Evolutionary conservation across 495 filamentous ascomycete species (phyloP).

Genomic region (Lepidopterella palustris): DNA sequence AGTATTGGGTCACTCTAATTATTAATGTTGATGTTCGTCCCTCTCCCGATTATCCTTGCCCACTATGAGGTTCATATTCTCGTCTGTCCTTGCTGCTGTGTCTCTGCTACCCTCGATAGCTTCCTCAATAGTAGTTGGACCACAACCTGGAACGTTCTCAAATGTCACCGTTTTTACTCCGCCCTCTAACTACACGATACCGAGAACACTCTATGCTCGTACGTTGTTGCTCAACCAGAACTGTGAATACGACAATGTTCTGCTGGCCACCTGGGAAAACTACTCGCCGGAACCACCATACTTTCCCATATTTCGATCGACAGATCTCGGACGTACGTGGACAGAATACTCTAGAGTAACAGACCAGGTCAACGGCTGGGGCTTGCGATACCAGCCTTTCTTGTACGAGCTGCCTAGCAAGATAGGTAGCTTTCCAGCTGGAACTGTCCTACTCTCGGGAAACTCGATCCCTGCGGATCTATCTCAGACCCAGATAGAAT

Average conservation of each 20-base stretch:
- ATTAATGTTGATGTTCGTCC: background rate
- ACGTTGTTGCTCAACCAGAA: conserved; percentile 40
- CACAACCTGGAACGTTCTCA: conserved; percentile 27
- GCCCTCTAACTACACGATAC: conserved; percentile 41
- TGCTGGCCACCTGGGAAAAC: conserved; percentile 63
- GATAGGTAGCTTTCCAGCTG: conserved; percentile 50
- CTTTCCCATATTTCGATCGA: conserved; percentile 60
- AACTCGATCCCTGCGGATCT: conserved; percentile 59
- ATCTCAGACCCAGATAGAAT: conserved; percentile 56
- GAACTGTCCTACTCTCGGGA: conserved; percentile 57
- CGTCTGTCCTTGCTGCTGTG: background rate
- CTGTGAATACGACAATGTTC: conserved; percentile 35
- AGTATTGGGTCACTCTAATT: background rate
- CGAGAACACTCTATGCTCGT: conserved; percentile 49
- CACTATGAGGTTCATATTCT: background rate
- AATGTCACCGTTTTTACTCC: conserved; percentile 42
- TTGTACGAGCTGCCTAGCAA: conserved; percentile 52
- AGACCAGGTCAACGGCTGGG: conserved; percentile 57
- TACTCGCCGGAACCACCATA: conserved; percentile 54
- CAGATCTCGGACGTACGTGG: conserved; percentile 57
- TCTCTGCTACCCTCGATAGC: background rate
- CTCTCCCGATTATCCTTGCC: background rate
- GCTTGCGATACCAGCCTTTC: conserved; percentile 62
- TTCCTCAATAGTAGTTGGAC: background rate
- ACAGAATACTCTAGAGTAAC: conserved; percentile 52